phyloP scores from a whole-genome alignment of 2,329 filamentous ascomycete genomes.

The Fusarium nodosum region DNA sequence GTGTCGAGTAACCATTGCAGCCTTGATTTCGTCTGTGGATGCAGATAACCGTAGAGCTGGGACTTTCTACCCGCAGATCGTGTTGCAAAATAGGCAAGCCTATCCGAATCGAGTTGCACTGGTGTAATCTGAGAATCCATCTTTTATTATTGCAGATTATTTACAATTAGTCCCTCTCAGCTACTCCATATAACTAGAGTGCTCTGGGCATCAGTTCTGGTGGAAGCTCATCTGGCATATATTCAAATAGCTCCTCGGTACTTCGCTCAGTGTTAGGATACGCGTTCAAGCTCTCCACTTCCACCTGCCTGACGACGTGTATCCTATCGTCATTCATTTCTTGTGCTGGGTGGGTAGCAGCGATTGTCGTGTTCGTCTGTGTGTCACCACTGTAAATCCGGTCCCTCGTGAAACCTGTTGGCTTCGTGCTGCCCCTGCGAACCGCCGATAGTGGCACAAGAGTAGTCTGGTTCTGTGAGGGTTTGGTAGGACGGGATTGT shows the following conservation, averaged over 20 bases:
- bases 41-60: background rate
- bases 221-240: background rate
- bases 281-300: constrained; percentile 28
- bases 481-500: background rate
- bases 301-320: constrained; percentile 27
- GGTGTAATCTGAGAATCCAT: no score
- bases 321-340: constrained; percentile 12
- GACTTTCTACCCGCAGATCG: background rate
- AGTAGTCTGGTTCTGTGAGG: background rate
- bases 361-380: constrained; percentile 5
- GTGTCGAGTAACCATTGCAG: background rate
- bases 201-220: background rate
- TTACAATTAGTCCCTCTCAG: no score
- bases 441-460: constrained; percentile 25
- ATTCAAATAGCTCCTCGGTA: constrained; percentile 26
- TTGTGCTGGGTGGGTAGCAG: background rate
- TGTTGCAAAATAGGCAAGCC: accelerated
- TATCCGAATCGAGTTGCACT: background rate
- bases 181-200: background rate
- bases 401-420: background rate
- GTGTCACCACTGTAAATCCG: background rate
- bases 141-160: background rate
- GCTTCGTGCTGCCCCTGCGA: background rate
- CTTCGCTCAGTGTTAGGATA: constrained; percentile 21
- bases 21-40: background rate